These are phyloP conservation scores for Fonticula alba DNA, from an alignment of 78 protist species.

Conservation along the genomic window DNA sequence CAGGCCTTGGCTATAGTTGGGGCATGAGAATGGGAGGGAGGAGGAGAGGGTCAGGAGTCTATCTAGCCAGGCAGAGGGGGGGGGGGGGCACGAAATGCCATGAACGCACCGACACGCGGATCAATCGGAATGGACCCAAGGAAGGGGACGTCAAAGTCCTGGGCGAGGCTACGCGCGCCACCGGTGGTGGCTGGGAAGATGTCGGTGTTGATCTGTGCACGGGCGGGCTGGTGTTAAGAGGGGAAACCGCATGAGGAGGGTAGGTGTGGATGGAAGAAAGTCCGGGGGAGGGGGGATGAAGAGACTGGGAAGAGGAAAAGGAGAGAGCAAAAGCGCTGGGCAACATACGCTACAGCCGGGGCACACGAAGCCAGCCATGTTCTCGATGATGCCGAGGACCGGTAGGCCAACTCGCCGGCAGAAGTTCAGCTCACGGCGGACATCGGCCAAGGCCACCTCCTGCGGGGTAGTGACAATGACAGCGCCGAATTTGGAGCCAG, in stretches of 20 bases:
- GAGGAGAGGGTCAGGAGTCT: too few relatives aligned
- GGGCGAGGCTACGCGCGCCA: background rate
- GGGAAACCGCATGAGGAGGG: too few relatives aligned
- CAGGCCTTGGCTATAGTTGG: too few relatives aligned
- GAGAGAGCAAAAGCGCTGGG: background rate
- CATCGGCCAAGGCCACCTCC: conserved; percentile 81
- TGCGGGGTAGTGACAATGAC: conserved; percentile 95
- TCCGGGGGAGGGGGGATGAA: too few relatives aligned
- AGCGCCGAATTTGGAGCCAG: conserved; percentile 70
- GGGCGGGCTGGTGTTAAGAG: too few relatives aligned
- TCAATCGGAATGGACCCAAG: background rate
- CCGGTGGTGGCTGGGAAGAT: background rate
- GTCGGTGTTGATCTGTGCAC: background rate
- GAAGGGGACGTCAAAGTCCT: background rate
- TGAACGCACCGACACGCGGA: conserved; percentile 4
- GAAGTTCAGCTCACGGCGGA: conserved; percentile 81
- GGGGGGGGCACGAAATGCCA: too few relatives aligned
- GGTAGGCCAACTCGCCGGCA: conserved; percentile 60
- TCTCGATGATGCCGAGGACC: conserved; percentile 95
- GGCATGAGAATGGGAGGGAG: too few relatives aligned
- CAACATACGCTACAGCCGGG: conserved; percentile 48
- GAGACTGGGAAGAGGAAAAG: background rate
- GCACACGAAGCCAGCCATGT: conserved; percentile 96
- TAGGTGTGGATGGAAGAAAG: too few relatives aligned
- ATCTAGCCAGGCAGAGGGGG: too few relatives aligned